Evolutionary conservation across 2,329 filamentous ascomycete genomes (phyloP).

Genomic region (Colletotrichum sp.): DNA sequence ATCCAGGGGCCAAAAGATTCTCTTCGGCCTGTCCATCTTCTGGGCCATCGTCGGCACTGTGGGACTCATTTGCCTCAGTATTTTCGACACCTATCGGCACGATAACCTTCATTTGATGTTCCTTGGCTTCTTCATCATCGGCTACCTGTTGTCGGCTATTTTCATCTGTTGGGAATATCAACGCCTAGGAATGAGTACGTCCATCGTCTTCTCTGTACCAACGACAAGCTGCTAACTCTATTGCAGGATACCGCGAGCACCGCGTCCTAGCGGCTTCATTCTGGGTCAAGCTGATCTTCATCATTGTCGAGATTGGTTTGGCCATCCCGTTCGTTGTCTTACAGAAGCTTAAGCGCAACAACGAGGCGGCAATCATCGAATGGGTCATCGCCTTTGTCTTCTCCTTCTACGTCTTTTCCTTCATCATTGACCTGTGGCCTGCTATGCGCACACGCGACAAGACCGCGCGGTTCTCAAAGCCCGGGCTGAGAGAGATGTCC

Average conservation of each 20-base stretch:
- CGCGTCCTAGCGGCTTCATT: constrained; percentile 79
- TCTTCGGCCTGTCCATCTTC: constrained; percentile 66
- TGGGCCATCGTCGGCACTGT: constrained; percentile 77
- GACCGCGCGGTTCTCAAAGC: constrained; percentile 13
- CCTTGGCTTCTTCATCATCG: constrained; percentile 81
- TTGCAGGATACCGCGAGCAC: constrained; percentile 72
- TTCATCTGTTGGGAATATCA: constrained; percentile 93
- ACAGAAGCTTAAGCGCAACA: constrained; percentile 50
- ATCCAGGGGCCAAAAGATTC: constrained; percentile 64
- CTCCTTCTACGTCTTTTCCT: constrained; percentile 86
- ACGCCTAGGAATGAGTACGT: constrained; percentile 74
- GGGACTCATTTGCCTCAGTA: constrained; percentile 81
- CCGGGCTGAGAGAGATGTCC: constrained; percentile 1
- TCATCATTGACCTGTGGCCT: constrained; percentile 86
- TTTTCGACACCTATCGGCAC: constrained; percentile 83
- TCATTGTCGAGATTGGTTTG: constrained; percentile 78
- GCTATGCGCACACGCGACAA: constrained; percentile 66
- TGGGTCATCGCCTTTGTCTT: constrained; percentile 83
- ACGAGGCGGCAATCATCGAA: constrained; percentile 80
- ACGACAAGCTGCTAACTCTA: neutral
- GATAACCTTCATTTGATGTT: constrained; percentile 74
- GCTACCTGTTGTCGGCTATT: constrained; percentile 84
- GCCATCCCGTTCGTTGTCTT: constrained; percentile 73
- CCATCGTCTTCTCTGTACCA: neutral
- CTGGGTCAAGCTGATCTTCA: constrained; percentile 85